Base-by-base conservation (phyloP, 176 grass and related monocot species). In the Oryza longistaminata region DNA sequence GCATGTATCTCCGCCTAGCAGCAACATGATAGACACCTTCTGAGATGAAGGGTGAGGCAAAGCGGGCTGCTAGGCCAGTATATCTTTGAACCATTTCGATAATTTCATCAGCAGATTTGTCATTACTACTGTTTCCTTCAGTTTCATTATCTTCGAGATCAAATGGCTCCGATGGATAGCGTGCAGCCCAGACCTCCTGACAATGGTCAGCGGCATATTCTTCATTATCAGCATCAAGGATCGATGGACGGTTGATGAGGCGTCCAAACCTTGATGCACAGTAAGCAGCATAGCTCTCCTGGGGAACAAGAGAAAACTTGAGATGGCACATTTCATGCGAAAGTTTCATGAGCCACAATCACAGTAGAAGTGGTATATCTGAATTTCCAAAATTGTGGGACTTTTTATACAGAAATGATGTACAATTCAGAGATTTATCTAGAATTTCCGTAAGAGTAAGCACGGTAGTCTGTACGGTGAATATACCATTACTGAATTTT, bases 1-100 rank as follows among this genome's bases (percentile, higher is more conserved):
- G 39, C 43, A 81, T 16, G 50, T 98, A 98, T 19, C 89, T 77
- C 74, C 74, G 81, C 81, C 70, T 88, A 1, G 96, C 91, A 40
- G 91, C 85, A 70, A 98, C 89, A 75, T 93, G 96, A 80, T 92
- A 95, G 27, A 98, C 93, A 21, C 89, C 92, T 90, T 98, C 87
- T 2, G 19, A 70, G 31, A 92, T 58, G 68, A 93, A 95, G 35
- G 91, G 89, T 2, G 89, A 88, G 19, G 83, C 79, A 86, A 93
- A 93, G 39, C 22, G 70, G 70, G 37, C 68, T 34, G 55, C 40
- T 52, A 95, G 89, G 44, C 83, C 80, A 25, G 76, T 29, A 13
- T 84, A 93, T 24, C 65, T 76, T 29, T 49, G 86, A 69, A 92
- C 89, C 21, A 82, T 88, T 29, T 71, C 67, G 31, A 64, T 19